phyloP scores from a whole-genome alignment of 148 eudicot genomes.

The Rhododendron griersonianum region DNA sequence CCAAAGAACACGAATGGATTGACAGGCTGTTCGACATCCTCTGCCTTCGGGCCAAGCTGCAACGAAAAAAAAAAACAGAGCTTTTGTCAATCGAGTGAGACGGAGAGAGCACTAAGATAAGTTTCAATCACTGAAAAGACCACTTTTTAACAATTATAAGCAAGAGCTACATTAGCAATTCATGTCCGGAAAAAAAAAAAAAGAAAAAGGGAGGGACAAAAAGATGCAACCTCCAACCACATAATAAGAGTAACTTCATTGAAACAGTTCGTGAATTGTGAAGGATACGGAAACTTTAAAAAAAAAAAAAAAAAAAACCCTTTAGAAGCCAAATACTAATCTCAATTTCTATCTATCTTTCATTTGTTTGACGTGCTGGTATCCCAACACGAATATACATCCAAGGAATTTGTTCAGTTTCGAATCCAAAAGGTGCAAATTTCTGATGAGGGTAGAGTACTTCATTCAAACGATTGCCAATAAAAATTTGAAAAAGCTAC shows the following conservation, averaged over 20 bases:
- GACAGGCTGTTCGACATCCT: constrained; percentile 68
- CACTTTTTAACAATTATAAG: neutral
- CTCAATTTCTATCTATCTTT: neutral
- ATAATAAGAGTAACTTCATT: neutral
- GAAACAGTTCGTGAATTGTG: neutral
- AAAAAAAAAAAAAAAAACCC: neutral
- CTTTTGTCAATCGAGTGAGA: neutral
- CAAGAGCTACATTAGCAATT: neutral
- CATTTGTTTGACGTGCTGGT: neutral
- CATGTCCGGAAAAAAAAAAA: neutral
- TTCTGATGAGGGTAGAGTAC: neutral
- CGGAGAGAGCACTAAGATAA: neutral
- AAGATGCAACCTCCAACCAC: neutral
- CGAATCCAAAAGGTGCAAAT: neutral
- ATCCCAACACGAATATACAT: neutral
- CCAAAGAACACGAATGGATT: constrained; percentile 52
- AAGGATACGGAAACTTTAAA: neutral
- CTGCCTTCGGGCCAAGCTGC: constrained; percentile 84
- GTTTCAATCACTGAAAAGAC: neutral
- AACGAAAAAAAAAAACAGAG: neutral
- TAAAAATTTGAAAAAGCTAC: neutral
- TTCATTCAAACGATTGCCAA: neutral
- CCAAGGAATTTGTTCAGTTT: neutral
- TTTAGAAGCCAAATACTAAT: too few relatives aligned
- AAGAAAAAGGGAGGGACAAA: neutral